Percentiles rank a stretch among this genome's conserved stretches.
Conservation (phyloP, 192 early-diverging fungal genomes). For the Lunasporangiospora selenospora region DNA sequence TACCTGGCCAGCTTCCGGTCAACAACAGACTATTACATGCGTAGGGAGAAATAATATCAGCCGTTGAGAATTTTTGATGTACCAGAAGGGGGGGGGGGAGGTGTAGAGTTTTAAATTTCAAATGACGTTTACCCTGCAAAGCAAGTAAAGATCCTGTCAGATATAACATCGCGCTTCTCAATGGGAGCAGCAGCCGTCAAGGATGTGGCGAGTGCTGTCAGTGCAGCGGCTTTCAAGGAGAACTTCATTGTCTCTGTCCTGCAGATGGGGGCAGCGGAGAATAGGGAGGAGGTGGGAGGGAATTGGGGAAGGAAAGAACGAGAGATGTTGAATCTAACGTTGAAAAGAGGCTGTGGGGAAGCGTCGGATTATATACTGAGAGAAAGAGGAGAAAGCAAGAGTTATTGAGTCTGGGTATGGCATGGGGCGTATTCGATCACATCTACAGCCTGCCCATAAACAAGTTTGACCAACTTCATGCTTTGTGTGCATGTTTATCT, state of each 20-base stretch:
- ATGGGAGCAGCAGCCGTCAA: constrained; percentile 27
- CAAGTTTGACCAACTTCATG: no score
- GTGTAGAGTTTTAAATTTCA: neutral
- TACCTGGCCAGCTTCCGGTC: constrained; percentile 30
- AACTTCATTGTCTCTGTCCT: constrained; percentile 32
- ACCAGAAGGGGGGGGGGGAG: no score
- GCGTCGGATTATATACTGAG: constrained; percentile 1
- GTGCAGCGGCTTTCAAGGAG: constrained; percentile 34
- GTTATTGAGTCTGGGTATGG: neutral
- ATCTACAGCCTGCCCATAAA: no score
- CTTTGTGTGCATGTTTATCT: no score
- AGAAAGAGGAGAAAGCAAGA: neutral
- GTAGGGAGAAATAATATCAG: no score
- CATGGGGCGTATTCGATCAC: no score
- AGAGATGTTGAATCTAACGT: no score
- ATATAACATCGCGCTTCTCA: constrained; percentile 30
- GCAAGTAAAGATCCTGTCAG: constrained; percentile 31
- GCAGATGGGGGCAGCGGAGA: no score
- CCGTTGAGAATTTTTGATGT: no score
- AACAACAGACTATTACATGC: constrained; percentile 25
- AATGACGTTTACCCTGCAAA: constrained; percentile 17
- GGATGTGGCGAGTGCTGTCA: constrained; percentile 25
- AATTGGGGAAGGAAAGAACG: neutral
- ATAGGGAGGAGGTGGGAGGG: neutral
- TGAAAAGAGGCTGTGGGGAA: no score